Evolutionary conservation across 768 basidiomycete genomes (phyloP), one percentile per base, ranked within the genome.

Genomic region (Pulveroboletus sp.): DNA sequence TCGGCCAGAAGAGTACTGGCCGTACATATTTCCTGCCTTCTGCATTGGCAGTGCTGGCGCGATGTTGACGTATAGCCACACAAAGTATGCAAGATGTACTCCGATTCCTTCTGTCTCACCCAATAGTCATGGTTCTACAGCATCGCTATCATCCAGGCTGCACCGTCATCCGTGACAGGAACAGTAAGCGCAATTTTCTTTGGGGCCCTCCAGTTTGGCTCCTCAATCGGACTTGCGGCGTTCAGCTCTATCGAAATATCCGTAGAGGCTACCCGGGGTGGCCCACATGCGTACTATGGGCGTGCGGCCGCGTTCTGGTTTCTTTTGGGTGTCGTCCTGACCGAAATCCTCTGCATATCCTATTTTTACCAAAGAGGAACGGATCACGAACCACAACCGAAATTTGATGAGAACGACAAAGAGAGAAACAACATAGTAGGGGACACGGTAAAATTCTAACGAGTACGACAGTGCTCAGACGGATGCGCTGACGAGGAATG

Each of bases 161-260:
- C 71, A 5, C 79, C 79, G 6, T 49, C 74, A 8, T 67, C 69
- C 15, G 73, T 77, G 58, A 70, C 78, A 5, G 80, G 81, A 33
- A 76, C 74, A 5, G 72, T 80, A 15, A 77, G 77, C 17, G 81
- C 80, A 14, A 74, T 82, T 33, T 79, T 79, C 68, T 78, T 77
- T 49, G 71, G 73, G 18, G 75, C 76, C 10, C 71, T 80, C 1
- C 77, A 82, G 59, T 65, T 78, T 49, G 78, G 79, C 30, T 71
- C 71, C 8, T 80, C 81, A 6, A 65, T 77, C 21, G 78, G 77
- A n/a, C 64, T 77, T 30, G 76, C 81, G 12, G 70, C 71, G 21
- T 70, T 79, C 24, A 73, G 62, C 31, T 74, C 77, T 14, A 79
- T 81, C 55, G 64, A 77, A 65, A 69, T 71, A 3, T 74, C 73